Evolutionary conservation across 257 asterid species (phyloP).

Genomic region (Pogostemon cablin): DNA sequence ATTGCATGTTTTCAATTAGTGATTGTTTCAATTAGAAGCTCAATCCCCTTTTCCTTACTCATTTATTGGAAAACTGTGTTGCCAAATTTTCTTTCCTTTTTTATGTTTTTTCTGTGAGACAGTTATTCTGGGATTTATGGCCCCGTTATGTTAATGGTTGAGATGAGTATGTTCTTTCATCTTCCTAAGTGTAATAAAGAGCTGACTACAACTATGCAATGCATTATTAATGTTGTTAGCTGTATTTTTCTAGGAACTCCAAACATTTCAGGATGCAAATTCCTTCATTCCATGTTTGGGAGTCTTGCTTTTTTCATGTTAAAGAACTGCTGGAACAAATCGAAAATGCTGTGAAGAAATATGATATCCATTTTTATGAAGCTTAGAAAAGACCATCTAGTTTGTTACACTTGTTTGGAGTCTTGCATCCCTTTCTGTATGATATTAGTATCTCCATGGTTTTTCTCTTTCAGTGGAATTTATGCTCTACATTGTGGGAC

Average conservation of each 20-base stretch:
- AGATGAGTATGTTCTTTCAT: not conserved
- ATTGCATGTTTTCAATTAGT: not conserved
- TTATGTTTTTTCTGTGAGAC: not conserved
- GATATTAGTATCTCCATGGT: slow-evolving; percentile 17
- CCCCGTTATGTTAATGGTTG: not conserved
- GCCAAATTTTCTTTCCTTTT: not conserved
- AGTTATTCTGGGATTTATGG: not conserved
- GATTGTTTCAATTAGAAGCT: not conserved
- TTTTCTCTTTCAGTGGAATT: slow-evolving; percentile 13
- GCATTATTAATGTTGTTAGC: not conserved
- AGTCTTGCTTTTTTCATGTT: not conserved
- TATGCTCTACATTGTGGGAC: slow-evolving; percentile 31
- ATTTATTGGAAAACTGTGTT: not conserved
- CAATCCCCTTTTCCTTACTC: not conserved
- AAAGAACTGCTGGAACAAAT: not conserved
- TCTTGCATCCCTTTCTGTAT: slow-evolving; percentile 19
- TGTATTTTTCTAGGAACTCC: not conserved
- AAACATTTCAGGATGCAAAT: not conserved
- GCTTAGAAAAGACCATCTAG: not conserved
- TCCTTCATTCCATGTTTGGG: not conserved
- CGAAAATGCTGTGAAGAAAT: not conserved
- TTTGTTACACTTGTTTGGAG: slow-evolving; percentile 8
- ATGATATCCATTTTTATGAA: slow-evolving; percentile 3
- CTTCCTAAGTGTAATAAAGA: not conserved
- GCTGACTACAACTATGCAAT: not conserved